Conservation (phyloP, 345 rosid genomes). For the Barbarea vulgaris region DNA sequence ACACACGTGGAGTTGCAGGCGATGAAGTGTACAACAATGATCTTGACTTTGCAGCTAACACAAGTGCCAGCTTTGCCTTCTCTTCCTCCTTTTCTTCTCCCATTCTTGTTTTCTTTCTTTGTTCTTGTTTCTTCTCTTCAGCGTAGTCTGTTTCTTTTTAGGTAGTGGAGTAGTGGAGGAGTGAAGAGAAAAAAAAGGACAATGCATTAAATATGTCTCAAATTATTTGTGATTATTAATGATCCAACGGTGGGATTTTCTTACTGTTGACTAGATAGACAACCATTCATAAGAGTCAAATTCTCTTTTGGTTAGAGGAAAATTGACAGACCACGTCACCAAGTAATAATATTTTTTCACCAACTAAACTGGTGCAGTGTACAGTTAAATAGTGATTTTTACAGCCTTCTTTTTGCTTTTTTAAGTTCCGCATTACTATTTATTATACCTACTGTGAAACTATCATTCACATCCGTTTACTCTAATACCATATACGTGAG, state of each 20-base stretch:
- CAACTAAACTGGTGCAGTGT: not conserved
- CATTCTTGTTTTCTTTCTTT: not conserved
- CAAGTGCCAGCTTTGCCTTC: slow-evolving; percentile 48
- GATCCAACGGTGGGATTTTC: slow-evolving; percentile 29
- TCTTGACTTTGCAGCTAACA: slow-evolving; percentile 46
- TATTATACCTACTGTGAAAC: not conserved
- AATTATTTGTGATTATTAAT: slow-evolving; percentile 27
- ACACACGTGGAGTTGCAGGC: slow-evolving; percentile 58
- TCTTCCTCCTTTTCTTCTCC: slow-evolving; percentile 46
- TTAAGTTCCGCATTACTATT: not conserved
- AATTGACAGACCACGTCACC: slow-evolving; percentile 31
- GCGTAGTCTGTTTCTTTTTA: slow-evolving; percentile 21
- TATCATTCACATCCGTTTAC: not conserved
- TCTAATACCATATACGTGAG: not conserved
- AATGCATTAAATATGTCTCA: slow-evolving; percentile 35
- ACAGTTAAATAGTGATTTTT: not conserved
- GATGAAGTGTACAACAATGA: slow-evolving; percentile 41
- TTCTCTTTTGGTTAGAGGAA: slow-evolving; percentile 19
- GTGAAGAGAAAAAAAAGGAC: slow-evolving; percentile 27
- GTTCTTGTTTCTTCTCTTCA: not conserved
- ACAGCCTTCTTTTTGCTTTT: not conserved
- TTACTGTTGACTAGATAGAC: slow-evolving; percentile 34
- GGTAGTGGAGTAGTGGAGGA: slow-evolving; percentile 38
- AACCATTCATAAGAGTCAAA: slow-evolving; percentile 37
- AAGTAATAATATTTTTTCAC: not conserved